phyloP scores from a whole-genome alignment of 225 moss, liverwort and hornwort species.

The Pseudoscleropodium purum region DNA sequence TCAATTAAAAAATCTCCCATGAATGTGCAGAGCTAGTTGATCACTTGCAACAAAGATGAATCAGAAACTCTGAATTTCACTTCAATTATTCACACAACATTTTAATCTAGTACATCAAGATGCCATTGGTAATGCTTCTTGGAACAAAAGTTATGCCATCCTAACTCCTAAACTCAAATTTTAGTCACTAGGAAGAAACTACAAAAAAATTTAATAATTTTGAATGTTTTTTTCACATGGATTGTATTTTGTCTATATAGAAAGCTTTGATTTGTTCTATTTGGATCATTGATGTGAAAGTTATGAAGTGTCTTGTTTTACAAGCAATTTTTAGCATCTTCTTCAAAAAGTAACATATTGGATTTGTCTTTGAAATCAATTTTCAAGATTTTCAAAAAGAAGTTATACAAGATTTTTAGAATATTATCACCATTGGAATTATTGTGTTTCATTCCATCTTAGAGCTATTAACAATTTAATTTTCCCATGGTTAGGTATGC shows the following conservation, averaged over 20 bases:
- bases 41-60: background rate
- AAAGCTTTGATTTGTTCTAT: background rate
- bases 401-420: background rate
- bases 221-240: background rate
- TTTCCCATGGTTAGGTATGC: background rate
- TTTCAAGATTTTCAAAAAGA: background rate
- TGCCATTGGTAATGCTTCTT: background rate
- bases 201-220: background rate
- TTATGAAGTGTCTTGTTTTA: background rate
- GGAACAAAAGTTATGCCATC: background rate
- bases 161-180: background rate
- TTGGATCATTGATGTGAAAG: background rate
- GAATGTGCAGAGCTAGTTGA: background rate
- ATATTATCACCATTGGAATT: background rate
- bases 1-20: background rate
- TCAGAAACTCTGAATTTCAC: background rate
- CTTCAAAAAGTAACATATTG: background rate
- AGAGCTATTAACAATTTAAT: rapidly evolving
- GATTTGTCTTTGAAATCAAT: background rate
- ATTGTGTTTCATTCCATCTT: background rate
- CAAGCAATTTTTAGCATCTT: background rate
- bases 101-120: background rate
- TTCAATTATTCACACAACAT: background rate
- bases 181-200: background rate
- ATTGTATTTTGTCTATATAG: background rate